These are phyloP conservation scores for Penicillium hordei DNA, from an alignment of 2,329 filamentous ascomycete genomes.

Conservation along the genomic window DNA sequence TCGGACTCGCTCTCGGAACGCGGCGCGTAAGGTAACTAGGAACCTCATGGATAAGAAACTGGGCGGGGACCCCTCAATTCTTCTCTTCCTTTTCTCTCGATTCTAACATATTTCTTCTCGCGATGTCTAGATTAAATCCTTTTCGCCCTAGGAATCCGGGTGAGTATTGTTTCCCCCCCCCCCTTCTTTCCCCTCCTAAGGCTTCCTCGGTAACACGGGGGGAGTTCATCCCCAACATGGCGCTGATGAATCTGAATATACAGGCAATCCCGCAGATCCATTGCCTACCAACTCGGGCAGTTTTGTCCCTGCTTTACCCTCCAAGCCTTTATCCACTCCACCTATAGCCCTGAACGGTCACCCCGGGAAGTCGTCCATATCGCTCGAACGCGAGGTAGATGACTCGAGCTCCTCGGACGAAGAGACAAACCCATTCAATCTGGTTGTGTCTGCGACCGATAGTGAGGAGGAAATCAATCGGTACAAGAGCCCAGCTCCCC, in stretches of 20 bases:
- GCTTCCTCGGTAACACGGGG: conserved; percentile 12
- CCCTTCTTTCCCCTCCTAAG: conserved; percentile 8
- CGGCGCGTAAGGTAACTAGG: conserved; percentile 18
- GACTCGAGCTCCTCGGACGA: conserved; percentile 37
- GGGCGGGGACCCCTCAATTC: conserved; percentile 22
- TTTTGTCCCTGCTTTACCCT: neutral
- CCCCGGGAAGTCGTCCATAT: conserved; percentile 21
- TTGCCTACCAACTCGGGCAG: neutral
- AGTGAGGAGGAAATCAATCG: conserved; percentile 21
- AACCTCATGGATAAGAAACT: conserved; percentile 23
- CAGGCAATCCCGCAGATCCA: conserved; percentile 15
- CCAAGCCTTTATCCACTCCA: conserved; percentile 18
- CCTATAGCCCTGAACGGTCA: conserved; percentile 21
- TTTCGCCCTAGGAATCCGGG: conserved; percentile 48
- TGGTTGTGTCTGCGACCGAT: conserved; percentile 30
- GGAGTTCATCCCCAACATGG: conserved; percentile 9
- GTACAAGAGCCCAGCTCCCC: conserved; percentile 9
- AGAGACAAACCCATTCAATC: conserved; percentile 43
- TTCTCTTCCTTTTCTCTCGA: conserved; percentile 18
- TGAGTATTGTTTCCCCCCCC: conserved; percentile 19
- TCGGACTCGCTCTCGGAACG: conserved; percentile 25
- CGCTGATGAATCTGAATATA: conserved; percentile 1
- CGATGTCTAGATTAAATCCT: conserved; percentile 53
- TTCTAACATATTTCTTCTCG: conserved; percentile 22
- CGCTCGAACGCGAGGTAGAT: conserved; percentile 26